A percentile compares a stretch with the other conserved stretches of the same genome.
phyloP scores from a whole-genome alignment of 306 rosid genomes.

The Rosa lucieae region DNA sequence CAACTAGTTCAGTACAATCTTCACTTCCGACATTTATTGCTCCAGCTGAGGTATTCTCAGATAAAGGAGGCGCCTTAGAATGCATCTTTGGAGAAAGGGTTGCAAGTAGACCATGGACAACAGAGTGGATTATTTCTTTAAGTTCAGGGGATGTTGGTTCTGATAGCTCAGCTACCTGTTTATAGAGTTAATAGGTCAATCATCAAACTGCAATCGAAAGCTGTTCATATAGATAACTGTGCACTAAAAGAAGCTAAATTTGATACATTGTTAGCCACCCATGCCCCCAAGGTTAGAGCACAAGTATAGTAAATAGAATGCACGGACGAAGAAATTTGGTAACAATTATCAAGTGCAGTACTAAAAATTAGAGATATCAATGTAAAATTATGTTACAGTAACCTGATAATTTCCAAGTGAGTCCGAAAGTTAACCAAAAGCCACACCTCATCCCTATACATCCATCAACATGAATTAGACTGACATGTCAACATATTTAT shows the following conservation, averaged over 20 bases:
- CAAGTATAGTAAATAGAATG: neutral
- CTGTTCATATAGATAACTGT: neutral
- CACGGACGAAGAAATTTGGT: neutral
- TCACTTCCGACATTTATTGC: slow-evolving; percentile 48
- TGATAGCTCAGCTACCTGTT: slow-evolving; percentile 88
- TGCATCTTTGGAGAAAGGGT: slow-evolving; percentile 93
- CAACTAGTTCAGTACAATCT: slow-evolving; percentile 80
- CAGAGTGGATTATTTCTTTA: slow-evolving; percentile 77
- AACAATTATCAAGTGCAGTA: neutral
- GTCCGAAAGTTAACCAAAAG: slow-evolving; percentile 36
- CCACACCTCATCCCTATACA: slow-evolving; percentile 41
- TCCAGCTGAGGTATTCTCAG: slow-evolving; percentile 63
- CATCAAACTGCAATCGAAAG: slow-evolving; percentile 12
- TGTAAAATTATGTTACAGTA: slow-evolving; percentile 6
- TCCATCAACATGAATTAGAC: slow-evolving; percentile 35
- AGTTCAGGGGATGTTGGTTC: slow-evolving; percentile 80
- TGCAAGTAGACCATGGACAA: slow-evolving; percentile 92
- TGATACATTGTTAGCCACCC: neutral
- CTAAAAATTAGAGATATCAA: slow-evolving; percentile 3
- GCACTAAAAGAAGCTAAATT: neutral
- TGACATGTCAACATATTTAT: neutral
- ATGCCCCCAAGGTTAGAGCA: slow-evolving; percentile 4
- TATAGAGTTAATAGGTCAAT: slow-evolving; percentile 10
- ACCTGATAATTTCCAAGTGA: slow-evolving; percentile 33
- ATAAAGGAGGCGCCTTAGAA: slow-evolving; percentile 62